A percentile compares a stretch with the other conserved stretches of the same genome.
Conservation (phyloP, 768 basidiomycete species). For the Mycena amicta region DNA sequence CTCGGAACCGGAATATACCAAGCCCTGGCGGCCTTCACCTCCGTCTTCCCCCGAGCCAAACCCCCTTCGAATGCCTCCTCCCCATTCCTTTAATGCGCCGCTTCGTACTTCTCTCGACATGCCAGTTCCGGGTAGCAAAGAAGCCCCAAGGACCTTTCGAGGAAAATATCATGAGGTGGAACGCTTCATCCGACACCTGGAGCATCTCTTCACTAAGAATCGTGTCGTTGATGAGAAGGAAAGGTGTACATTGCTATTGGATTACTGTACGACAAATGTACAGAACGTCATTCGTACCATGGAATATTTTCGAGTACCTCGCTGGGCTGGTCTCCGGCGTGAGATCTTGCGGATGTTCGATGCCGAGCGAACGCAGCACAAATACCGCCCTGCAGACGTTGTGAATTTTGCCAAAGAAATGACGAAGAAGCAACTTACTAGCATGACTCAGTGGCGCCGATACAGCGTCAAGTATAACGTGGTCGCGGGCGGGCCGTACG, state of each 20-base stretch:
- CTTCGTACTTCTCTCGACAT: constrained; percentile 1
- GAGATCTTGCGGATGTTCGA: constrained; percentile 15
- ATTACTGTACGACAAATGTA: constrained; percentile 13
- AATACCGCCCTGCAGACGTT: constrained; percentile 8
- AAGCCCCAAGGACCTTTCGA: constrained; percentile 12
- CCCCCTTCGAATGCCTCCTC: not conserved
- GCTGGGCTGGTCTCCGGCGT: constrained; percentile 3
- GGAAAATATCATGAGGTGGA: constrained; percentile 5
- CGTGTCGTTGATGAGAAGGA: constrained; percentile 3
- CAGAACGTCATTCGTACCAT: constrained; percentile 1
- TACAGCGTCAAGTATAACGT: constrained; percentile 11
- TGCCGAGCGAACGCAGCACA: constrained; percentile 5
- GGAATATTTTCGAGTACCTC: not conserved
- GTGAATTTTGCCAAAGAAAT: constrained; percentile 2
- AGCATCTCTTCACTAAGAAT: constrained; percentile 1
- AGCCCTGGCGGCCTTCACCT: not conserved
- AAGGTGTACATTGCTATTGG: constrained; percentile 9
- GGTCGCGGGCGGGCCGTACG: constrained; percentile 10
- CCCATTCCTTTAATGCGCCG: not conserved
- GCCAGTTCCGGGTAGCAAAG: constrained; percentile 3
- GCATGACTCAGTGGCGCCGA: constrained; percentile 13
- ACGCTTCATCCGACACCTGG: constrained; percentile 9
- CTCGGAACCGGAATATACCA: not conserved
- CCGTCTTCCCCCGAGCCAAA: not conserved
- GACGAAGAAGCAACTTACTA: not conserved